Evolutionary conservation across 2,329 filamentous ascomycete genomes (phyloP).

Genomic region (Aspergillus niger): DNA sequence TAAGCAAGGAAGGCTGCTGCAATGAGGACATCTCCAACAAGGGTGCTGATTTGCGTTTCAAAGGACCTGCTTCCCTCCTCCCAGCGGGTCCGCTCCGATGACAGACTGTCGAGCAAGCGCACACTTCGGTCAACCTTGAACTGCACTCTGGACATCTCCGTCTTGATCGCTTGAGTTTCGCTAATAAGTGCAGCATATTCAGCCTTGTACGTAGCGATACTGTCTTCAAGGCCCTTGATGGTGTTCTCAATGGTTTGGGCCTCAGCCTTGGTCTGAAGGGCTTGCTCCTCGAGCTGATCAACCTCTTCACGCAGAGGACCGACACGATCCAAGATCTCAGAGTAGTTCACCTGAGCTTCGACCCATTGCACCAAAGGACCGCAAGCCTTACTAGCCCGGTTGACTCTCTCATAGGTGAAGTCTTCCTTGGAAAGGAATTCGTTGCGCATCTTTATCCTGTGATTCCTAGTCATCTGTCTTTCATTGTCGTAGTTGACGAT

Average conservation of each 20-base stretch:
- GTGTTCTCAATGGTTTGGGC: constrained; percentile 89
- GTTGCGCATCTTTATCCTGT: constrained; percentile 85
- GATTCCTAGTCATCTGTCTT: constrained; percentile 81
- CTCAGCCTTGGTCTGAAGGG: constrained; percentile 88
- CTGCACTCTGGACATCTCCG: constrained; percentile 93
- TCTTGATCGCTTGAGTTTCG: constrained; percentile 95
- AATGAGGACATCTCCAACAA: constrained; percentile 92
- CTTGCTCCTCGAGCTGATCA: constrained; percentile 79
- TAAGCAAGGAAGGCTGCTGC: constrained; percentile 98
- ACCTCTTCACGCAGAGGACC: constrained; percentile 92
- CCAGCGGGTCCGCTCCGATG: constrained; percentile 90
- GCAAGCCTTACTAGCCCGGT: constrained; percentile 93
- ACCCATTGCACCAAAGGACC: constrained; percentile 98
- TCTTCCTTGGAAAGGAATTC: constrained; percentile 91
- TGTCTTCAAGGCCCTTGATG: constrained; percentile 79
- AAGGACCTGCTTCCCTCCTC: constrained; percentile 97
- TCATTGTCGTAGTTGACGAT: constrained; percentile 98
- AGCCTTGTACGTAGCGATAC: constrained; percentile 91
- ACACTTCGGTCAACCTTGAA: constrained; percentile 98
- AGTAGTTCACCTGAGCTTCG: constrained; percentile 93
- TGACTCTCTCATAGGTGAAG: constrained; percentile 94
- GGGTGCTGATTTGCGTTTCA: constrained; percentile 93
- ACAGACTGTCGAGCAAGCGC: constrained; percentile 87
- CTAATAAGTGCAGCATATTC: constrained; percentile 96
- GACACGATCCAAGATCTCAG: constrained; percentile 92